A percentile compares a stretch with the other conserved stretches of the same genome.
Conservation (phyloP, 1,284 basidiomycete genomes). For the Sutorius eximius region DNA sequence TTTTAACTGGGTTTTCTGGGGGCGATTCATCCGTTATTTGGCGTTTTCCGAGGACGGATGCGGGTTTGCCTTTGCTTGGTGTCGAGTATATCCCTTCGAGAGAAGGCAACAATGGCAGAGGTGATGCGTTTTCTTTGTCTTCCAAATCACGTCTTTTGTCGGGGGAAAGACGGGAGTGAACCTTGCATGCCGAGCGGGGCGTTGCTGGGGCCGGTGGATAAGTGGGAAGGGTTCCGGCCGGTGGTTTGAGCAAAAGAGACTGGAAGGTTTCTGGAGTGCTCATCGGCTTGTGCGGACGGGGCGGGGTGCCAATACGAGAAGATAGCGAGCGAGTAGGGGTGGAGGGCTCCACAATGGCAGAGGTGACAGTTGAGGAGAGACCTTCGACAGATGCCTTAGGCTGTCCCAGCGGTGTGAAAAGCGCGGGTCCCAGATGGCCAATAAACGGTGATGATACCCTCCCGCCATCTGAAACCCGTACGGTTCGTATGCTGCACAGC, state of each 20-base stretch:
- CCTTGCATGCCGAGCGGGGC: constrained; percentile 16
- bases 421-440: constrained; percentile 32
- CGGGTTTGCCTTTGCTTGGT: constrained; percentile 19
- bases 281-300: constrained; percentile 31
- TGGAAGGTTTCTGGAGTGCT: constrained; percentile 36
- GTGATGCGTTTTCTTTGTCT: constrained; percentile 52
- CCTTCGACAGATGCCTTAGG: background rate
- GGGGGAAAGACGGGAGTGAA: constrained; percentile 25
- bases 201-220: constrained; percentile 28
- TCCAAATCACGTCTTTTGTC: constrained; percentile 29
- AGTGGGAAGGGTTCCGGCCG: constrained; percentile 30
- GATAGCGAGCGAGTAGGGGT: constrained; percentile 24
- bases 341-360: constrained; percentile 18
- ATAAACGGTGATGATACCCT: constrained; percentile 21
- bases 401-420: constrained; percentile 17
- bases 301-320: constrained; percentile 26
- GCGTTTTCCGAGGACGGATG: constrained; percentile 44
- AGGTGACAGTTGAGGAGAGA: constrained; percentile 7
- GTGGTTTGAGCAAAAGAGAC: constrained; percentile 33
- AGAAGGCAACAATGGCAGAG: constrained; percentile 33
- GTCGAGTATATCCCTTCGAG: constrained; percentile 38
- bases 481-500: constrained; percentile 4
- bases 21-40: constrained; percentile 28
- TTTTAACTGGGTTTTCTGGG: constrained; percentile 36
- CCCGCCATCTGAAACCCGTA: background rate